These are phyloP conservation scores for Leccinum variabile DNA, from an alignment of 1,284 basidiomycete genomes.

Conservation along the genomic window DNA sequence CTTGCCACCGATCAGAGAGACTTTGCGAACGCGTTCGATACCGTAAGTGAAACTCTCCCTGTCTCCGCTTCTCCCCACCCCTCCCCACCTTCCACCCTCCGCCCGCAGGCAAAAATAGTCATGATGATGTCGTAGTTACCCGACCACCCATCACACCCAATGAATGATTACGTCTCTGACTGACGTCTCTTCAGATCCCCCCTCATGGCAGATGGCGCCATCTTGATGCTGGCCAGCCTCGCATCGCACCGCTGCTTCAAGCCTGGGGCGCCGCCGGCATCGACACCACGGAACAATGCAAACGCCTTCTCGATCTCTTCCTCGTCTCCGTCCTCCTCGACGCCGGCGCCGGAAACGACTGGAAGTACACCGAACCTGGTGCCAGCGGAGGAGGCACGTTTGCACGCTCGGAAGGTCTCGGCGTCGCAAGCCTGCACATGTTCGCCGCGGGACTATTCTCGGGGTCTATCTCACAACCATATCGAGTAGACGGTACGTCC, in stretches of 20 bases:
- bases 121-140: background rate
- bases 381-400: constrained; percentile 54
- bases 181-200: constrained; percentile 58
- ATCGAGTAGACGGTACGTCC: constrained; percentile 72
- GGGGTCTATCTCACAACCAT: constrained; percentile 58
- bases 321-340: constrained; percentile 92
- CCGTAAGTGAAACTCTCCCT: constrained; percentile 42
- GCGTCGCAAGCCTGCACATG: constrained; percentile 90
- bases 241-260: constrained; percentile 60
- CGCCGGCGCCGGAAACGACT: constrained; percentile 86
- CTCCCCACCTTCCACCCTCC: constrained; percentile 12
- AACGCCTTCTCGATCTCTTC: constrained; percentile 86
- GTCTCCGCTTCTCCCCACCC: background rate
- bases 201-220: constrained; percentile 93
- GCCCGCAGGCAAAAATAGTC: background rate
- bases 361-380: constrained; percentile 72
- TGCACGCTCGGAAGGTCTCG: constrained; percentile 86
- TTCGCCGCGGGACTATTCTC: constrained; percentile 84
- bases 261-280: constrained; percentile 53
- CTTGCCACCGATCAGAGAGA: constrained; percentile 61
- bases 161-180: constrained; percentile 5
- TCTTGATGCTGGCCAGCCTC: constrained; percentile 67
- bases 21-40: constrained; percentile 70
- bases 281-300: constrained; percentile 61
- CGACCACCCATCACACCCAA: background rate